Evolutionary conservation across 2,329 filamentous ascomycete genomes (phyloP).

Genomic region (Massarina eburnea): DNA sequence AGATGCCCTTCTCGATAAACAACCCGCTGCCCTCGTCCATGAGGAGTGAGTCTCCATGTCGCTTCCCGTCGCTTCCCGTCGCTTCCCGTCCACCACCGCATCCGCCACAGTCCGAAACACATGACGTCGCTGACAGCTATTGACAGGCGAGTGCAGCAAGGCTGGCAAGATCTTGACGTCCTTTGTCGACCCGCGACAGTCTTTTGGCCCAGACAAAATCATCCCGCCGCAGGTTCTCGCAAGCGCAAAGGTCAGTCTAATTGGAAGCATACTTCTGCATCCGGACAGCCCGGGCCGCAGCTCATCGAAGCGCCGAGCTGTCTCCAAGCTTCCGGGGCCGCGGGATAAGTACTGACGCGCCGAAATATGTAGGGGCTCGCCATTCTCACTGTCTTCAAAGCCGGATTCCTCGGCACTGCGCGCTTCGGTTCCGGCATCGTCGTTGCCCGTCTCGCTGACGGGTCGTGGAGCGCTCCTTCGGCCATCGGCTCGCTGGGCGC

Average conservation of each 20-base stretch:
- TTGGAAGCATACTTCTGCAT: slow-evolving; percentile 5
- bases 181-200: slow-evolving; percentile 89
- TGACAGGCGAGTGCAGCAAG: slow-evolving; percentile 91
- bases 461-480: slow-evolving; percentile 77
- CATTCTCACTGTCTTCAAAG: slow-evolving; percentile 83
- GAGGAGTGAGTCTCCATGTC: slow-evolving; percentile 48
- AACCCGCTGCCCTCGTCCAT: slow-evolving; percentile 57
- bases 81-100: neutral
- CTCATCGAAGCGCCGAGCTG: neutral
- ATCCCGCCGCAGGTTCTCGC: slow-evolving; percentile 89
- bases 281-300: neutral
- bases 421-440: slow-evolving; percentile 82
- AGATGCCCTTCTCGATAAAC: slow-evolving; percentile 53
- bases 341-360: slow-evolving; percentile 1
- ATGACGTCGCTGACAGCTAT: slow-evolving; percentile 41
- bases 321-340: neutral
- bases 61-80: neutral
- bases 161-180: slow-evolving; percentile 93
- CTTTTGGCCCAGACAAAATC: slow-evolving; percentile 95
- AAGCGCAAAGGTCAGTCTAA: slow-evolving; percentile 77
- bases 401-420: slow-evolving; percentile 80
- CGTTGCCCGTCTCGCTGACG: slow-evolving; percentile 75
- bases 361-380: slow-evolving; percentile 65
- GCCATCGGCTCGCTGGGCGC: slow-evolving; percentile 80
- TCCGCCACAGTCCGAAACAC: slow-evolving; percentile 8